phyloP scores from a whole-genome alignment of 2,329 filamentous ascomycete species.

The Hymenoscyphus albidus region DNA sequence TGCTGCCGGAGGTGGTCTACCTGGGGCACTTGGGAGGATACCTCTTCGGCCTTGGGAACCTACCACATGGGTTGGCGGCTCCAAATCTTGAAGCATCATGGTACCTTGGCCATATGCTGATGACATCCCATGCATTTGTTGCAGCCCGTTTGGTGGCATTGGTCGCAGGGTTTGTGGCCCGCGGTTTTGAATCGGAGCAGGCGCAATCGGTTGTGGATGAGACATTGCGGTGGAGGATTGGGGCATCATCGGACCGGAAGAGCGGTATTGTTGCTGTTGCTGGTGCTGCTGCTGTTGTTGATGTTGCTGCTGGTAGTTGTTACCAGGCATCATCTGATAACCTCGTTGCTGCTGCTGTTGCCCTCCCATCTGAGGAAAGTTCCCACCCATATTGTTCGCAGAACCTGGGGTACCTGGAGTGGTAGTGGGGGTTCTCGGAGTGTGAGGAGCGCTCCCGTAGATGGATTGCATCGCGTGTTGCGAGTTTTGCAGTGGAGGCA shows the following conservation, averaged over 20 bases:
- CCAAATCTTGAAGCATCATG: constrained; percentile 55
- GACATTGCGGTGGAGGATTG: constrained; percentile 63
- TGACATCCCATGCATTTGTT: constrained; percentile 49
- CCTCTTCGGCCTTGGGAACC: constrained; percentile 90
- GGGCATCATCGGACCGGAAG: constrained; percentile 59
- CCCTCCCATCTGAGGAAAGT: constrained; percentile 52
- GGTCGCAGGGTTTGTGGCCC: constrained; percentile 58
- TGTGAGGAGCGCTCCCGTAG: constrained; percentile 49
- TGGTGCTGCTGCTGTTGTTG: constrained; percentile 37
- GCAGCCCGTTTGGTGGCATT: constrained; percentile 65
- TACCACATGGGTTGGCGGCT: constrained; percentile 83
- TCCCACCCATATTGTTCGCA: constrained; percentile 46
- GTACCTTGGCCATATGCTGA: constrained; percentile 59
- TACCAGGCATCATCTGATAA: constrained; percentile 31
- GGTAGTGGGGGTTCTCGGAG: constrained; percentile 59
- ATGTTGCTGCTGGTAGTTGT: constrained; percentile 27
- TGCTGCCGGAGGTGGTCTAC: constrained; percentile 72
- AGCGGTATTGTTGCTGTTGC: constrained; percentile 42
- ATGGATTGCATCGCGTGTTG: constrained; percentile 50
- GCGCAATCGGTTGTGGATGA: constrained; percentile 73
- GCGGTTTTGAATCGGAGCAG: constrained; percentile 57
- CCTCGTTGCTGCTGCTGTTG: constrained; percentile 27
- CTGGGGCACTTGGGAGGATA: constrained; percentile 86
- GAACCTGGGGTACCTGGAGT: constrained; percentile 57
- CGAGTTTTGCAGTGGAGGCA: constrained; percentile 50